Evolutionary conservation across 1,284 basidiomycete species (phyloP), one percentile per base, ranked within the genome.

Genomic region (Pyrrhoderma noxium): DNA sequence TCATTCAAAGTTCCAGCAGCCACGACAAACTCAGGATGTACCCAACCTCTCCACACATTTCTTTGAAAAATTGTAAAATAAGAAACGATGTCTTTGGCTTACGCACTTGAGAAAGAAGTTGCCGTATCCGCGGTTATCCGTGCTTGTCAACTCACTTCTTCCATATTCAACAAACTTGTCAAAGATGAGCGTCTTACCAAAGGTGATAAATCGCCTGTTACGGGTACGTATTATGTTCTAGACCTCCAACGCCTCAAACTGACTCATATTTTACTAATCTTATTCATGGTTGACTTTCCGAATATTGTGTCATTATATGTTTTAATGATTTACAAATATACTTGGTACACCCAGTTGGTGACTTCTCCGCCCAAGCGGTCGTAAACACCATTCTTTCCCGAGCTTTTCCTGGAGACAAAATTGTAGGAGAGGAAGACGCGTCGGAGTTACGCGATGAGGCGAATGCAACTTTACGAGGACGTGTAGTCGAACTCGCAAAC

Each of bases 351-450:
- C 42, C 60, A 94, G 92, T 95, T 23, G 93, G 86, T 39, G 93
- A 97, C 67, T 92, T 85, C 64, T 80, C 91, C 3, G 89, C 91
- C 0, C 94, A 97, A 64, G 90, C 93, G 0, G 78, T 96, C 43
- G 82, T 97, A 60, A 89, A 87, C 56, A 79, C 84, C 40, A 85
- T 96, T 58, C 76, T 93, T 23, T 63, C 68, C 11, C 71, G 72
- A 14, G 80, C 86, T 3, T 98, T 95, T 69, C 92, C 93, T 0
- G 60, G 76, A 0, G 94, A 98, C 68, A 79, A 79, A 14, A 92
- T 99, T 63, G 86, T 99, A 31, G 96, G 94, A 27, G 96, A 99
- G 69, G 96, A 99, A 69, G 93, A 97, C 65, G 85, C 94, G 0
- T 74, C 78, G 0, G 92, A 94, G 56, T 69, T 97, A 7, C 79